These are phyloP conservation scores for Asterophora lycoperdoides DNA, from an alignment of 768 basidiomycete species.

Conservation along the genomic window DNA sequence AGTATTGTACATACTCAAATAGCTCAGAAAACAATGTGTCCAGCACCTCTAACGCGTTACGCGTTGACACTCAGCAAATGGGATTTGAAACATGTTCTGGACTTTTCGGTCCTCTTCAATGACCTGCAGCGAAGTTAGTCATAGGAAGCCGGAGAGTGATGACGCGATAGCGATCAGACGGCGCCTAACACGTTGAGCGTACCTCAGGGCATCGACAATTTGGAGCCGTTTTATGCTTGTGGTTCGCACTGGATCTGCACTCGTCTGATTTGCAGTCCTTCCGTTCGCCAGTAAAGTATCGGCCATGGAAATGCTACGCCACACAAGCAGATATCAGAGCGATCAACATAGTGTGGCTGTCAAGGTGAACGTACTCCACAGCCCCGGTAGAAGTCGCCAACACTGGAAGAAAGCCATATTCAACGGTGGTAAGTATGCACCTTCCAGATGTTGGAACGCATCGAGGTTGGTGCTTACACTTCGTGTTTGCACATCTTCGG, in stretches of 20 bases:
- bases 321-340: slow-evolving; percentile 13
- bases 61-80: slow-evolving; percentile 38
- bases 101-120: slow-evolving; percentile 39
- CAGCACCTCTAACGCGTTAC: slow-evolving; percentile 27
- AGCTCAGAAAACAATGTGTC: not conserved
- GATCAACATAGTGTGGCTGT: not conserved
- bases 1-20: slow-evolving; percentile 7
- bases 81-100: slow-evolving; percentile 45
- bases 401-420: slow-evolving; percentile 21
- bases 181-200: slow-evolving; percentile 3
- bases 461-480: slow-evolving; percentile 24
- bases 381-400: slow-evolving; percentile 48
- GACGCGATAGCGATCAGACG: not conserved
- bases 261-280: slow-evolving; percentile 33
- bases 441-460: not conserved
- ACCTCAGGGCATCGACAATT: slow-evolving; percentile 43
- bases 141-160: not conserved
- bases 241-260: slow-evolving; percentile 38
- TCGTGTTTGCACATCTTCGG: slow-evolving; percentile 35
- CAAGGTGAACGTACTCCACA: slow-evolving; percentile 37
- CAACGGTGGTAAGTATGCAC: not conserved
- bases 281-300: slow-evolving; percentile 44
- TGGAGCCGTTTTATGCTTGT: slow-evolving; percentile 40
- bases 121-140: slow-evolving; percentile 24
- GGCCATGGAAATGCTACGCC: slow-evolving; percentile 43